These are phyloP conservation scores for Colletotrichum cereale DNA, from an alignment of 2,329 filamentous ascomycete genomes.

Conservation along the genomic window DNA sequence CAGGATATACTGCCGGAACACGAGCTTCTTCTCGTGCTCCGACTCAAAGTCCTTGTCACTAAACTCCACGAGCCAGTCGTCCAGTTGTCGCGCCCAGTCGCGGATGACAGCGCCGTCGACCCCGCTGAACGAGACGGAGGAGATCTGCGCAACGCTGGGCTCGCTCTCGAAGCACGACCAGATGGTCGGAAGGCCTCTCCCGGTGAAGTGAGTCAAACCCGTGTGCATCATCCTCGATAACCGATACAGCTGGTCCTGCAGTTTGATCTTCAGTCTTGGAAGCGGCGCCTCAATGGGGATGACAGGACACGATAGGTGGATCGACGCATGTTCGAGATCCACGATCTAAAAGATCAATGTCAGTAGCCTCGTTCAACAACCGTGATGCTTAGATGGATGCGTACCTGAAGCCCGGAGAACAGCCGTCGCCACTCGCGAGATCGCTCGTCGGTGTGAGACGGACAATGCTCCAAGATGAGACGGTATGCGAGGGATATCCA, in stretches of 20 bases:
- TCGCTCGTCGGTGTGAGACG: constrained; percentile 52
- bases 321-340: constrained; percentile 58
- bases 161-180: constrained; percentile 54
- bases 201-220: constrained; percentile 56
- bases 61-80: constrained; percentile 57
- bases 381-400: not conserved
- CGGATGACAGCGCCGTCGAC: constrained; percentile 56
- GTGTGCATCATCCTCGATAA: constrained; percentile 60
- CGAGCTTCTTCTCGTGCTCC: constrained; percentile 51
- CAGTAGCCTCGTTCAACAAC: not conserved
- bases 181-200: constrained; percentile 56
- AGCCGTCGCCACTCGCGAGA: constrained; percentile 56
- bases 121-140: constrained; percentile 50
- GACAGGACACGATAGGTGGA: constrained; percentile 56
- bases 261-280: constrained; percentile 51
- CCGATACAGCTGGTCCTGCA: constrained; percentile 55
- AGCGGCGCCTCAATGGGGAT: constrained; percentile 56
- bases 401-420: constrained; percentile 49
- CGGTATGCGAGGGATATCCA: constrained; percentile 59
- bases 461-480: constrained; percentile 56
- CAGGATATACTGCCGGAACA: constrained; percentile 57
- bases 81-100: constrained; percentile 56
- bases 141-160: constrained; percentile 31
- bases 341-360: constrained; percentile 53
- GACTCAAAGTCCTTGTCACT: constrained; percentile 48